Evolutionary conservation across 176 grass and related monocot genomes (phyloP), one percentile per base, ranked within the genome.

Genomic region (Musa schizocarpa): DNA sequence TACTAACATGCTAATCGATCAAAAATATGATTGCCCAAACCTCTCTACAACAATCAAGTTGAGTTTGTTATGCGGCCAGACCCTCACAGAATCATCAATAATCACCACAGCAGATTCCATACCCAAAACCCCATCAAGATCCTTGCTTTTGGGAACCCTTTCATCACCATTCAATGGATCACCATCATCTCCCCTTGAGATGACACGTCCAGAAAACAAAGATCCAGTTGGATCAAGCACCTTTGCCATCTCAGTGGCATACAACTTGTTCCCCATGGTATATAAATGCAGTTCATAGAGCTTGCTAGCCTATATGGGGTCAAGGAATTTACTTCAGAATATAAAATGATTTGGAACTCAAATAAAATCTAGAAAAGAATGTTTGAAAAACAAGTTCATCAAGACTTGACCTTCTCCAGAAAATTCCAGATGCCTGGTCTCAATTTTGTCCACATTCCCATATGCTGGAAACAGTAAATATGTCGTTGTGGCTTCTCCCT

Each of bases 401-500:
- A 75, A 20, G 43, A 34, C 54, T 68, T 78, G 85, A 99, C 95
- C 95, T 94, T 99, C 50, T 93, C 86, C n/a, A 99, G 90, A 82
- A 99, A 99, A 81, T 94, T 99, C 95, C 95, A 99, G 65, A 99
- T 89, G 79, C 95, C 95, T 55, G 95, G 90, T 69, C 95, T 90
- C 69, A 99, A 82, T 62, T 99, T 99, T 16, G 95, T 99, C 95
- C 95, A 99, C 95, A 99, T 99, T 77, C 79, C 62, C 95, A 99
- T 94, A 80, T 99, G 95, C 43, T 86, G 88, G 49, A 99, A 89
- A 19, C 84, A 59, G 72, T 82, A 99, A 20, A 99, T 80, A 91
- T 99, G 90, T 14, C 82, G 83, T 43, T 94, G 90, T 59, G 78
- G 78, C 78, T 82, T 84, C 75, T 82, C 87, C 65, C 80, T 75